A percentile compares a stretch with the other conserved stretches of the same genome.
phyloP scores from a whole-genome alignment of 2,329 filamentous ascomycete species.

The Fusarium pseudocircinatum region DNA sequence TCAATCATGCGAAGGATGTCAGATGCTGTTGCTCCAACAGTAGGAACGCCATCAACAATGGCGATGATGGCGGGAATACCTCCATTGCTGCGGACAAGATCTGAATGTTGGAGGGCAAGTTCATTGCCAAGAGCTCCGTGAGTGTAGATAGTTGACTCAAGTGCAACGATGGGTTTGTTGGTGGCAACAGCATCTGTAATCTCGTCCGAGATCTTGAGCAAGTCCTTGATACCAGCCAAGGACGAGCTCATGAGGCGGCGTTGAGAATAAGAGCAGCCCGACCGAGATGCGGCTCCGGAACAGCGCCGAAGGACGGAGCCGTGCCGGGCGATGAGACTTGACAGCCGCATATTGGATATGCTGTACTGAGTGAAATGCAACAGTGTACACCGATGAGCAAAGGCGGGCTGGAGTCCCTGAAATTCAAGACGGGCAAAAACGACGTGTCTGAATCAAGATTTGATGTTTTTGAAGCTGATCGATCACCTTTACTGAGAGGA shows the following conservation, averaged over 20 bases:
- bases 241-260: conserved; percentile 38
- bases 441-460: conserved; percentile 1
- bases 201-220: conserved; percentile 82
- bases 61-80: conserved; percentile 91
- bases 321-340: conserved; percentile 31
- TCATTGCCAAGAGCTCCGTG: conserved; percentile 85
- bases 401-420: neutral
- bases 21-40: conserved; percentile 77
- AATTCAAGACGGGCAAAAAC: neutral
- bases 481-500: conserved; percentile 22
- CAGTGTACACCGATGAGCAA: neutral
- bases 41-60: conserved; percentile 82
- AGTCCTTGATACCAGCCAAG: conserved; percentile 46
- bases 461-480: conserved; percentile 6
- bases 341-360: conserved; percentile 28
- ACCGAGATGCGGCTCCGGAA: conserved; percentile 26
- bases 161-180: conserved; percentile 84
- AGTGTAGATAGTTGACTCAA: conserved; percentile 97
- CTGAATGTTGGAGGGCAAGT: conserved; percentile 81
- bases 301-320: conserved; percentile 31
- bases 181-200: conserved; percentile 79
- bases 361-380: neutral
- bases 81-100: conserved; percentile 81
- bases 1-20: conserved; percentile 79
- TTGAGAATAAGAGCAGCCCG: conserved; percentile 20